Conservation (phyloP, 1,284 basidiomycete genomes). For the Xerocomus amazonicus region DNA sequence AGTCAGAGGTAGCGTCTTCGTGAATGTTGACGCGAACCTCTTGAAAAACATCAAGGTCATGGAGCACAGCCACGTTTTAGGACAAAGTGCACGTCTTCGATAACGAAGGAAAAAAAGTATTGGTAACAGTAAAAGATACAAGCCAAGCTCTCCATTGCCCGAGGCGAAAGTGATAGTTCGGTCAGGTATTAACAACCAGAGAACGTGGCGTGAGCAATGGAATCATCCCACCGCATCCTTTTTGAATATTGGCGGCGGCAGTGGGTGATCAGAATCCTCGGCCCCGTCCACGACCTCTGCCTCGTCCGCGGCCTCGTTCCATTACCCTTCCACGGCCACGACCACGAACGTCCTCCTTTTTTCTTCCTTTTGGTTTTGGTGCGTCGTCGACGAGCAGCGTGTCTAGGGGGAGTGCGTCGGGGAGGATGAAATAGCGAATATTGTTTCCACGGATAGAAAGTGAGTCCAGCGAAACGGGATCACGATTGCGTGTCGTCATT, state of each 20-base stretch:
- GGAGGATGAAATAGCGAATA: constrained; percentile 92
- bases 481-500: constrained; percentile 87
- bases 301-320: constrained; percentile 47
- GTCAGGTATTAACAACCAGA: constrained; percentile 16
- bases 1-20: constrained; percentile 42
- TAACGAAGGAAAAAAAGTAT: constrained; percentile 1
- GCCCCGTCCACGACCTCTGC: constrained; percentile 51
- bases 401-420: constrained; percentile 94
- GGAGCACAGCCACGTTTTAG: constrained; percentile 25
- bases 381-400: constrained; percentile 97
- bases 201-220: constrained; percentile 7
- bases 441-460: constrained; percentile 92
- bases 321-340: constrained; percentile 50
- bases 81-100: neutral
- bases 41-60: constrained; percentile 23
- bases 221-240: constrained; percentile 6
- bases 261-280: constrained; percentile 32
- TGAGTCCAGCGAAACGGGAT: constrained; percentile 78
- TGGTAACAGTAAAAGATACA: constrained; percentile 26
- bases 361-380: constrained; percentile 90
- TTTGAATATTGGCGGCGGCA: constrained; percentile 1
- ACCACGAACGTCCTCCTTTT: constrained; percentile 71
- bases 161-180: constrained; percentile 24
- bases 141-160: constrained; percentile 14
- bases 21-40: constrained; percentile 29